Percentiles rank a stretch among this genome's conserved stretches.
phyloP scores from a whole-genome alignment of 768 basidiomycete species.

The Lyophyllum shimeji region DNA sequence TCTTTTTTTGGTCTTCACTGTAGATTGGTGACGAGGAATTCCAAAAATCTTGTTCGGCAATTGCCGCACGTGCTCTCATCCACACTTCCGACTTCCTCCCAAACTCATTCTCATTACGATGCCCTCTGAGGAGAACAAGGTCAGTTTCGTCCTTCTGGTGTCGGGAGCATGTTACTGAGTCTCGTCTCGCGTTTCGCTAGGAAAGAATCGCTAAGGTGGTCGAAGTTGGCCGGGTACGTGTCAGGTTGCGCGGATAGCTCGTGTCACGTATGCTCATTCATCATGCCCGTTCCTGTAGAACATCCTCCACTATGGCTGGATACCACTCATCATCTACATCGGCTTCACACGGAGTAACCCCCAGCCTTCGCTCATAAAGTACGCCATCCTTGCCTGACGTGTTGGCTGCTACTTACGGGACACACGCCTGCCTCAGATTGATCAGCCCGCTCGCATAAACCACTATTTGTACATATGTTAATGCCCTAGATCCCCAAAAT shows the following conservation, averaged over 20 bases:
- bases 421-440: constrained; percentile 52
- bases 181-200: constrained; percentile 33
- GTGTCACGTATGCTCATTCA: constrained; percentile 3
- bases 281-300: constrained; percentile 50
- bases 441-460: constrained; percentile 86
- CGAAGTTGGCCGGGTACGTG: constrained; percentile 77
- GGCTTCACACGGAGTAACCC: constrained; percentile 93
- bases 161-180: not conserved
- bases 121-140: constrained; percentile 93
- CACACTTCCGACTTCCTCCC: constrained; percentile 5
- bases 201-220: constrained; percentile 82
- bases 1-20: constrained; percentile 25
- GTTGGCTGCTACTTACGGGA: constrained; percentile 10
- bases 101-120: constrained; percentile 36
- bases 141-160: constrained; percentile 27
- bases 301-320: constrained; percentile 92
- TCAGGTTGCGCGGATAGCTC: not conserved
- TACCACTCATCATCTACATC: constrained; percentile 94
- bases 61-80: constrained; percentile 32
- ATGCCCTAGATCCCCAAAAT: constrained; percentile 21
- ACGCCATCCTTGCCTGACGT: constrained; percentile 29
- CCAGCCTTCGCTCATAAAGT: constrained; percentile 96
- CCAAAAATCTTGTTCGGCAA: constrained; percentile 38
- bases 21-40: constrained; percentile 10
- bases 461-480: constrained; percentile 26